Base-by-base conservation (phyloP, 148 eudicot genomes). In the Euryodendron excelsum region DNA sequence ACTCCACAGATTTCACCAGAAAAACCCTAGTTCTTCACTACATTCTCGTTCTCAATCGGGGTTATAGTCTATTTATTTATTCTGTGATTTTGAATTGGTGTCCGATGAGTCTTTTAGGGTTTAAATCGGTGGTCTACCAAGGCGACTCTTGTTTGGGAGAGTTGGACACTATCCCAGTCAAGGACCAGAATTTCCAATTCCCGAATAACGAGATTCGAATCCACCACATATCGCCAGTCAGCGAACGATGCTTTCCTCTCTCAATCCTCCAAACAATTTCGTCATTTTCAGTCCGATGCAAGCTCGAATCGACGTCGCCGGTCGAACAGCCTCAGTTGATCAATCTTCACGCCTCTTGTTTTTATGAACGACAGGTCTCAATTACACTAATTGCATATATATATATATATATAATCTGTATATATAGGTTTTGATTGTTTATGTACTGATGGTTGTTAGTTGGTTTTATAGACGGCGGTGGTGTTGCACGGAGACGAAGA, bases 141-240 rank as follows among this genome's bases (percentile, higher is more conserved):
- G 95, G 95, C 0, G 97, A 91, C 31, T 56, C 79, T 20, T 77
- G 82, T 78, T 74, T 91, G 60, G 93, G 96, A 34, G 93, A 87
- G 71, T 60, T 91, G 75, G 89, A 88, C 1, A 64, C 84, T 65
- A 78, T 90, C 75, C 86, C 88, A 4, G 85, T 84, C 52, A 85
- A 78, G 69, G 86, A 80, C 59, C 78, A 80, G 23, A 82, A 61
- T 30, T 89, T 92, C 50, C 86, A 83, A 15, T 94, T 94, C 78
- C 97, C 97, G 1, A 88, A 87, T 75, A 91, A 94, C 75, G 93
- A 92, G 80, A 94, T 94, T 67, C 90, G 97, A 34, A 92, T 94
- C 61, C 86, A 79, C 31, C 88, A 85, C 68, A 65, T 88, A 45
- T 84, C 98, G 0, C 88, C 84, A 0, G 59, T 64, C 11, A 88